Percentiles rank a stretch among this genome's conserved stretches.
These are phyloP conservation scores for Cucumis melo DNA, from an alignment of 306 rosid genomes.

Conservation along the genomic window DNA sequence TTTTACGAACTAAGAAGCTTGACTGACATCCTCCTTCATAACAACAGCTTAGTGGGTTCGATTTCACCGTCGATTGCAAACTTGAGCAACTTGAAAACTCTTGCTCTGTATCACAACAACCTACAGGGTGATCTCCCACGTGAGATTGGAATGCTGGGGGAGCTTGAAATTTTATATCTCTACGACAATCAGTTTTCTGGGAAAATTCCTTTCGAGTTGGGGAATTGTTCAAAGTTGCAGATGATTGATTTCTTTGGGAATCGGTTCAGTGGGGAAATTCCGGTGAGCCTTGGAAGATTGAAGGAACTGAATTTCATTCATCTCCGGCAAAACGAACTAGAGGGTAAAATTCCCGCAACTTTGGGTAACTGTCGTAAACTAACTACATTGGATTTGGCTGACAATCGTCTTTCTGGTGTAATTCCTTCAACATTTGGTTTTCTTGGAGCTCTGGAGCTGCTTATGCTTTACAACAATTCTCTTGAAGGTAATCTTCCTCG, in stretches of 20 bases:
- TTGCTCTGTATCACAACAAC: constrained; percentile 64
- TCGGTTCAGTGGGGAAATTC: constrained; percentile 54
- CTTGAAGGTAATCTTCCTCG: constrained; percentile 86
- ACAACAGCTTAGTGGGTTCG: constrained; percentile 72
- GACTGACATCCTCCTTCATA: constrained; percentile 71
- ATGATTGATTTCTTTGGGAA: constrained; percentile 85
- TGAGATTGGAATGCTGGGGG: constrained; percentile 77
- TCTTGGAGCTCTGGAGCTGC: constrained; percentile 39
- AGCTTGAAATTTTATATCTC: constrained; percentile 61
- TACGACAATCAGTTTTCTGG: constrained; percentile 73
- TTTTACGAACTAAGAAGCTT: constrained; percentile 34
- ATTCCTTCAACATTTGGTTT: constrained; percentile 59
- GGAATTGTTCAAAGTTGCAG: constrained; percentile 69
- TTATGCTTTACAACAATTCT: constrained; percentile 91
- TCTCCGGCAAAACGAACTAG: constrained; percentile 77
- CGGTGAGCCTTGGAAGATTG: constrained; percentile 63
- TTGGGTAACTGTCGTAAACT: constrained; percentile 64
- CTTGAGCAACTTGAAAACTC: constrained; percentile 43
- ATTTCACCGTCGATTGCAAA: constrained; percentile 63
- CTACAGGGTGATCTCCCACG: constrained; percentile 53
- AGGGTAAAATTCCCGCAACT: constrained; percentile 67
- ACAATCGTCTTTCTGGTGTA: constrained; percentile 56
- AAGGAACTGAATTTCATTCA: constrained; percentile 66
- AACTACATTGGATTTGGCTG: constrained; percentile 68
- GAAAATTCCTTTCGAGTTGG: constrained; percentile 66